These are phyloP conservation scores for Saxispiralis lemnorum DNA, from an alignment of 495 filamentous ascomycete genomes.

Conservation along the genomic window DNA sequence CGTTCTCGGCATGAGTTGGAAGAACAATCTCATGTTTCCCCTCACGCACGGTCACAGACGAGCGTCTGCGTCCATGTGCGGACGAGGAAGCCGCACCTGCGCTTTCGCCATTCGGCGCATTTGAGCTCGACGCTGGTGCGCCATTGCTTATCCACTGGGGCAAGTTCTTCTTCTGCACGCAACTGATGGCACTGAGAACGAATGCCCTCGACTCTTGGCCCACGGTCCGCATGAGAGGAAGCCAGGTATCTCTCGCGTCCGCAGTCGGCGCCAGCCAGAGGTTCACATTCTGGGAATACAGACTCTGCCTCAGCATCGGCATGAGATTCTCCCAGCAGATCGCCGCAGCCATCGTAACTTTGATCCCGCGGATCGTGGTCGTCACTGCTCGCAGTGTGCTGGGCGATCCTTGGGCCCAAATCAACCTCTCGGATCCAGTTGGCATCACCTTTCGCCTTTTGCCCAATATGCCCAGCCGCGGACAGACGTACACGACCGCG, in stretches of 20 bases:
- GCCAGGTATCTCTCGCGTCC: slow-evolving; percentile 70
- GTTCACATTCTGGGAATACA: slow-evolving; percentile 86
- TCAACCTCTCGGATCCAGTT: slow-evolving; percentile 61
- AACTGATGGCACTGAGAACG: slow-evolving; percentile 80
- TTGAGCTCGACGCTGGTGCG: too few species aligned
- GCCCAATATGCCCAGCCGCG: slow-evolving; percentile 48
- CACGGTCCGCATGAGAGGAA: slow-evolving; percentile 61
- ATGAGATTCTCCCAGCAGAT: slow-evolving; percentile 99
- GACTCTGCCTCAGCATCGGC: slow-evolving; percentile 61
- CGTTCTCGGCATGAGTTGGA: slow-evolving; percentile 4
- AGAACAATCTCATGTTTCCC: slow-evolving; percentile 8
- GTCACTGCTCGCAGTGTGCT: slow-evolving; percentile 65
- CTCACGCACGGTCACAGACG: slow-evolving; percentile 7
- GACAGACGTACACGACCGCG: slow-evolving; percentile 66
- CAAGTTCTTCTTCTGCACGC: slow-evolving; percentile 40
- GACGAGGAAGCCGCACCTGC: too few species aligned
- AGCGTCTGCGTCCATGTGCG: slow-evolving; percentile 9
- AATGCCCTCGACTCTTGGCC: slow-evolving; percentile 68
- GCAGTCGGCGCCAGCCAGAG: slow-evolving; percentile 86
- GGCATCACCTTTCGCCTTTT: slow-evolving; percentile 95
- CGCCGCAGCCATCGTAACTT: slow-evolving; percentile 61
- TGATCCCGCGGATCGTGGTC: slow-evolving; percentile 60
- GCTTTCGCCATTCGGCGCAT: too few species aligned
- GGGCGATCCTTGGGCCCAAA: slow-evolving; percentile 80
- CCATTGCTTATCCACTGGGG: slow-evolving; percentile 33